A percentile compares a stretch with the other conserved stretches of the same genome.
Evolutionary conservation across 805 yeast genomes (phyloP).

Genomic region (Starmerella floricola): DNA sequence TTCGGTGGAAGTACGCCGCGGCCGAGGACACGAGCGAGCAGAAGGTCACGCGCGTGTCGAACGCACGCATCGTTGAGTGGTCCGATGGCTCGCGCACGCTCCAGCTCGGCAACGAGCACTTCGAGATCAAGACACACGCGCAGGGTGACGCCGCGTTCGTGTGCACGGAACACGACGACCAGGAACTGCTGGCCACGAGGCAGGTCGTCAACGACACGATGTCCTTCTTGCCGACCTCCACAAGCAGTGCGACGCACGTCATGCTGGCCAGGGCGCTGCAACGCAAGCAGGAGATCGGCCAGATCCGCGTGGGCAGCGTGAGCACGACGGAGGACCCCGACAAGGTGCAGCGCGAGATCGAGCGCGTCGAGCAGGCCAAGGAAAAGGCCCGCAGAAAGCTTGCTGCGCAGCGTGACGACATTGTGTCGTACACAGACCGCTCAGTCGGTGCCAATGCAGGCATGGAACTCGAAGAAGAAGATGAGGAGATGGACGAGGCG

Average conservation of each 20-base stretch:
- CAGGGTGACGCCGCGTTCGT: slow-evolving; percentile 53
- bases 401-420: slow-evolving; percentile 29
- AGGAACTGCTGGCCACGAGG: slow-evolving; percentile 59
- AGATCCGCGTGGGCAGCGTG: slow-evolving; percentile 28
- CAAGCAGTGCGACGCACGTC: slow-evolving; percentile 71
- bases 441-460: not conserved
- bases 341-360: slow-evolving; percentile 34
- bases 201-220: slow-evolving; percentile 51
- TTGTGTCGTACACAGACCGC: slow-evolving; percentile 15
- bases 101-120: slow-evolving; percentile 76
- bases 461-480: slow-evolving; percentile 27
- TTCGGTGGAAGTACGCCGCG: slow-evolving; percentile 87
- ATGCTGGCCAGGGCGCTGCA: slow-evolving; percentile 45
- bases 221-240: slow-evolving; percentile 79
- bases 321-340: slow-evolving; percentile 37
- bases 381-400: slow-evolving; percentile 34
- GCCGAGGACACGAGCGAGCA: slow-evolving; percentile 34
- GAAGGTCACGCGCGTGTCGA: slow-evolving; percentile 64
- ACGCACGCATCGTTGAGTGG: slow-evolving; percentile 87
- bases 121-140: slow-evolving; percentile 43
- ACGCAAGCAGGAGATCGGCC: slow-evolving; percentile 23
- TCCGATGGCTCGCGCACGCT: slow-evolving; percentile 80
- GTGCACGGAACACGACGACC: slow-evolving; percentile 56
- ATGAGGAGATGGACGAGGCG: slow-evolving; percentile 17
- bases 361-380: slow-evolving; percentile 30